A percentile compares a stretch with the other conserved stretches of the same genome.
Conservation (phyloP, 2,329 filamentous ascomycete species). For the Corinectria fuckeliana region DNA sequence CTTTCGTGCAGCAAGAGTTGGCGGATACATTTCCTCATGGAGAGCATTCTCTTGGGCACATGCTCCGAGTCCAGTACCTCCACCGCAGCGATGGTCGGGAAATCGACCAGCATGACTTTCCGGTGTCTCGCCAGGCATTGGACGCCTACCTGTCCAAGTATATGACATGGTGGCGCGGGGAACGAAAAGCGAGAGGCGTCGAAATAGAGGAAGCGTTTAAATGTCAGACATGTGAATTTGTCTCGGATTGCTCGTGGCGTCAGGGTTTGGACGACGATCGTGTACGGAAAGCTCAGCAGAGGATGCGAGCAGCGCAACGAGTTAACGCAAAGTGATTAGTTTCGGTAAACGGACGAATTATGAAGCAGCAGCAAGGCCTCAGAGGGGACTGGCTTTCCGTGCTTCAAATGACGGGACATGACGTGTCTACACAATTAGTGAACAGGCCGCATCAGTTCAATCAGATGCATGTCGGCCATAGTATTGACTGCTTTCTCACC, state of each 20-base stretch:
- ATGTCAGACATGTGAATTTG: slow-evolving; percentile 85
- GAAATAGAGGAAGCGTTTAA: slow-evolving; percentile 87
- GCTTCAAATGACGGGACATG: slow-evolving; percentile 4
- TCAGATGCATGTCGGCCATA: slow-evolving; percentile 16
- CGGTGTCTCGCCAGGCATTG: slow-evolving; percentile 69
- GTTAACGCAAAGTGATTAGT: slow-evolving; percentile 15
- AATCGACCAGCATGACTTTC: slow-evolving; percentile 65
- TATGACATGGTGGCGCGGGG: slow-evolving; percentile 88
- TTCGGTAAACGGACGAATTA: slow-evolving; percentile 26
- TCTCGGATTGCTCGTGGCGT: slow-evolving; percentile 79
- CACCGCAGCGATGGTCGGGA: slow-evolving; percentile 58
- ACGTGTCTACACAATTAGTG: slow-evolving; percentile 3
- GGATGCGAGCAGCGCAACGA: slow-evolving; percentile 29
- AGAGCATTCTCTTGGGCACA: slow-evolving; percentile 53
- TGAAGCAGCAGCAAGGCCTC: slow-evolving; percentile 18
- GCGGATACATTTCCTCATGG: slow-evolving; percentile 60
- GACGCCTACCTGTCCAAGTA: slow-evolving; percentile 71
- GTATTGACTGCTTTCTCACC: background rate
- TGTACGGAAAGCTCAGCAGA: slow-evolving; percentile 36
- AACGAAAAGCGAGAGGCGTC: slow-evolving; percentile 75
- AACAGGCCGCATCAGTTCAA: slow-evolving; percentile 5
- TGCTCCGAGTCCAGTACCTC: slow-evolving; percentile 62
- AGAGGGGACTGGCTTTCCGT: background rate
- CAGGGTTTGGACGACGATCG: slow-evolving; percentile 68
- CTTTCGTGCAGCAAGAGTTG: slow-evolving; percentile 55